Base-by-base conservation (phyloP, 257 asterid species). In the Fraxinus cuspidata region DNA sequence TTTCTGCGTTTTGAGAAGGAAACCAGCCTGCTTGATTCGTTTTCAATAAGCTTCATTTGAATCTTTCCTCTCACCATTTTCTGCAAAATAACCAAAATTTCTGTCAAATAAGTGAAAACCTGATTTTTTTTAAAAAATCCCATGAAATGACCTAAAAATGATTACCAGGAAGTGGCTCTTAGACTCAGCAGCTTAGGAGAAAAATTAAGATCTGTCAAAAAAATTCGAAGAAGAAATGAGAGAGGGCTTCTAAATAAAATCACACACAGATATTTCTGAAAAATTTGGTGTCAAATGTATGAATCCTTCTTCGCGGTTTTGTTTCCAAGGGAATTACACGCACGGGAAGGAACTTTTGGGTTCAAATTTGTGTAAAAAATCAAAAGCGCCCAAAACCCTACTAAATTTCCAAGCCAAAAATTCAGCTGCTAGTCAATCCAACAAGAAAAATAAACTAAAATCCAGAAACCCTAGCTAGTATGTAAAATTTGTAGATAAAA, bases 11-110 rank as follows among this genome's bases (percentile, higher is more conserved):
- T 92, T 0, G 96, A 86, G 79, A 92, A 92, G 1, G 96, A 89
- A 75, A 85, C 94, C 37, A 88, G 93, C 75, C 96, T 68, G 83
- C 91, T 91, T 4, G 92, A 77, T 63, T 88, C 68, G 31, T 90
- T 87, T 51, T 92, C 97, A 1, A 92, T 92, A 34, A 89, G 71
- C 81, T 87, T 90, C 93, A 92, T 75, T 56, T 90, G 78, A 8
- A 90, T 84, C 85, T 88, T 92, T 67, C 97, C 96, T 80, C 97
- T 87, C 81, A 83, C 97, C 97, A 92, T 92, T 83, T 83, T 37
- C 9, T 12, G 31, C 58, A 37, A 12, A 72, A 8, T 68, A 40
- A 23, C 4, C 10, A 23, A n/a, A 1, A 11, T 51, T 47, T 44
- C 5, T 5, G 9, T 5, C 1, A 60, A 58, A 19, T 7, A 53